A percentile compares a stretch with the other conserved stretches of the same genome.
phyloP scores from a whole-genome alignment of 148 eudicot species.

The Persicaria maculosa region DNA sequence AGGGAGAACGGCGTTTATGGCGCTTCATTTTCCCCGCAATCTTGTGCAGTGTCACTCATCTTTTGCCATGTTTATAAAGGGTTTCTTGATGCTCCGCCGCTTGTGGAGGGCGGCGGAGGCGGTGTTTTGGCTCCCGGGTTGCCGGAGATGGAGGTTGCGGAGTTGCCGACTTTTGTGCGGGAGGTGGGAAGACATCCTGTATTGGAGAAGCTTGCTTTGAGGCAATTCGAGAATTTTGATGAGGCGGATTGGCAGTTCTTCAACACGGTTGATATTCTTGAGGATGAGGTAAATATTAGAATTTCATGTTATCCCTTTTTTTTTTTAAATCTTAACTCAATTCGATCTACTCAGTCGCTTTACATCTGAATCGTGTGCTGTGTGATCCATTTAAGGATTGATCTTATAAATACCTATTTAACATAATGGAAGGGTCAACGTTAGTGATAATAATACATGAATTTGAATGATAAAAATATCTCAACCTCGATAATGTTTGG shows the following conservation, averaged over 20 bases:
- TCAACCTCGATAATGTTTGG: too few species aligned
- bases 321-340: too few species aligned
- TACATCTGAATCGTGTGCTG: too few species aligned
- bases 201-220: not conserved
- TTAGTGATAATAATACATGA: too few species aligned
- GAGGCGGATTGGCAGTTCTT: conserved; percentile 5
- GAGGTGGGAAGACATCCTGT: conserved; percentile 1
- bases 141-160: conserved; percentile 6
- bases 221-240: conserved; percentile 8
- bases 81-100: not conserved
- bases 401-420: too few species aligned
- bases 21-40: not conserved
- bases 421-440: too few species aligned
- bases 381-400: too few species aligned
- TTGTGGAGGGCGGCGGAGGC: not conserved
- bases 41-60: not conserved
- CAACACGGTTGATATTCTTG: not conserved
- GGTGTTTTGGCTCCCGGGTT: not conserved
- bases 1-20: conserved; percentile 2
- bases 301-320: not conserved
- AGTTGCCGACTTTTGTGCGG: conserved; percentile 3
- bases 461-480: too few species aligned
- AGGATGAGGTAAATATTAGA: not conserved
- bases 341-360: too few species aligned
- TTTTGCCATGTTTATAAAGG: conserved; percentile 2